Evolutionary conservation across 352 stramenopile genomes (phyloP).

Genomic region (Phytophthora parvispora): DNA sequence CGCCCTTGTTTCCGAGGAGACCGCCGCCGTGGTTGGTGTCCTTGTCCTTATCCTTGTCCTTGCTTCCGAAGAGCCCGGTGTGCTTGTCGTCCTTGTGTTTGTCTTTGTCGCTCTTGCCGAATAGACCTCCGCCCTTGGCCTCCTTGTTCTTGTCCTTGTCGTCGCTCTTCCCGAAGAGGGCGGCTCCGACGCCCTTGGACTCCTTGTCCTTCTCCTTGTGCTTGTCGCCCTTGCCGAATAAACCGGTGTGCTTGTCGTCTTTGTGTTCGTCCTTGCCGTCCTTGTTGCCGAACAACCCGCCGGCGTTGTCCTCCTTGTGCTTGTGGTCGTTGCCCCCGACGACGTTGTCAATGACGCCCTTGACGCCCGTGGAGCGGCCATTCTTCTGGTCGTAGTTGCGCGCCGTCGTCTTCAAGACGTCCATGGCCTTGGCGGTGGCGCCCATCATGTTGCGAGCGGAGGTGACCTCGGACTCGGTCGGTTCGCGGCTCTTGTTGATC

Average conservation of each 20-base stretch:
- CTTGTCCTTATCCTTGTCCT: constrained; percentile 21
- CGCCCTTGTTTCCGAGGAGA: constrained; percentile 4
- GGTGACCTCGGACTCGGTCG: constrained; percentile 14
- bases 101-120: constrained; percentile 20
- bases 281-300: no score
- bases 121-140: constrained; percentile 12
- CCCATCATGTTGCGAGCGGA: constrained; percentile 21
- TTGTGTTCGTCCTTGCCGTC: no score
- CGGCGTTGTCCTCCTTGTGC: no score
- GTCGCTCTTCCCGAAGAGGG: neutral
- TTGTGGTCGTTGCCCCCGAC: constrained; percentile 3
- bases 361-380: constrained; percentile 24
- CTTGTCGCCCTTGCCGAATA: constrained; percentile 8
- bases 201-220: constrained; percentile 4
- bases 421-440: constrained; percentile 23
- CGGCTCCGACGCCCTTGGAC: neutral
- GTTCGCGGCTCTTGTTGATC: constrained; percentile 18
- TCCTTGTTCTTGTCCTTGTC: constrained; percentile 10
- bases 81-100: constrained; percentile 16
- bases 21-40: neutral
- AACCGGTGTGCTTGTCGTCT: constrained; percentile 1
- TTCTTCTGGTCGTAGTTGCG: constrained; percentile 33
- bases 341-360: constrained; percentile 24
- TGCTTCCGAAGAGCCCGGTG: constrained; percentile 5
- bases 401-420: constrained; percentile 19